phyloP scores from a whole-genome alignment of 164 flowering plant species.

The Umbilicus rupestris region DNA sequence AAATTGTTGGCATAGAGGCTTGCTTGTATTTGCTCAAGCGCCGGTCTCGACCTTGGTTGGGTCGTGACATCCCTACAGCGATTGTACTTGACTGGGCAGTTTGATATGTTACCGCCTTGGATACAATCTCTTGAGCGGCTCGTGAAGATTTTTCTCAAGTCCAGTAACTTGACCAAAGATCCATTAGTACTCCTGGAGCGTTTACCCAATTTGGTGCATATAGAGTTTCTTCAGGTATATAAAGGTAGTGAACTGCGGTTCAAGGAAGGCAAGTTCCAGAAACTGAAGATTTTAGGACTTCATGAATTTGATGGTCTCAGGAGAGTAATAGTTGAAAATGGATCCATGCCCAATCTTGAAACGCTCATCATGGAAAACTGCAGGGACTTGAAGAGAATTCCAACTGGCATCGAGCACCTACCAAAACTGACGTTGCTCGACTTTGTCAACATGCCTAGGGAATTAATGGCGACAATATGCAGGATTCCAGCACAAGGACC shows the following conservation, averaged over 20 bases:
- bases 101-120: conserved; percentile 13
- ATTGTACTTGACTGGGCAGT: conserved; percentile 9
- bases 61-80: not conserved
- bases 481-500: not conserved
- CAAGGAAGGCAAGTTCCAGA: conserved; percentile 1
- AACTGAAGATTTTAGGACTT: conserved; percentile 10
- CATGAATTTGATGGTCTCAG: not conserved
- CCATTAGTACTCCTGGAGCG: conserved; percentile 6
- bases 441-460: not conserved
- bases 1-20: no score
- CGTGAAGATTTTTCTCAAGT: not conserved
- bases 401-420: not conserved
- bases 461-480: not conserved
- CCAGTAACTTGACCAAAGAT: not conserved
- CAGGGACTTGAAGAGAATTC: not conserved
- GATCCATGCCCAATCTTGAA: not conserved
- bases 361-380: not conserved
- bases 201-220: conserved; percentile 10
- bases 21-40: no score
- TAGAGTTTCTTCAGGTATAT: not conserved
- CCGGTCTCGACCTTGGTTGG: no score
- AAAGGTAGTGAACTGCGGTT: not conserved
- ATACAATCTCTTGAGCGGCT: not conserved
- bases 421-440: not conserved
- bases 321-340: not conserved